These are phyloP conservation scores for Syncephalastrum racemosum DNA, from an alignment of 371 early-diverging fungal genomes.

Conservation along the genomic window DNA sequence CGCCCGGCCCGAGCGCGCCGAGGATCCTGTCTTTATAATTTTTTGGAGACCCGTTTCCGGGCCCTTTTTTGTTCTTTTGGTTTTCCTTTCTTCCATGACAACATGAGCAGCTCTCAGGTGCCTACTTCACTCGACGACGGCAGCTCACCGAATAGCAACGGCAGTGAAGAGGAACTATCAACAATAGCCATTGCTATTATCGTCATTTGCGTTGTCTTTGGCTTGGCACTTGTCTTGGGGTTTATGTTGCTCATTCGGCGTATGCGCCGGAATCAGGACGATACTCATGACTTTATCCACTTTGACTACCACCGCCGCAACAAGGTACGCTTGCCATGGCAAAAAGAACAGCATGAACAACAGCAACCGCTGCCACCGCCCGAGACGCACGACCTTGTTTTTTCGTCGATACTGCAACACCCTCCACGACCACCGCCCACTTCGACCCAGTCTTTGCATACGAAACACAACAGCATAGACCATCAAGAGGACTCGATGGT, in stretches of 20 bases:
- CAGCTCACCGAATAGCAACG: too few species aligned
- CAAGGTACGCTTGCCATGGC: slow-evolving; percentile 11
- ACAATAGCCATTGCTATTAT: slow-evolving; percentile 10
- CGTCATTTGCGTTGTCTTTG: slow-evolving; percentile 7
- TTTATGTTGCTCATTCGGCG: slow-evolving; percentile 9
- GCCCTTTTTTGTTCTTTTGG: too few species aligned
- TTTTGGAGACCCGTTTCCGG: too few species aligned
- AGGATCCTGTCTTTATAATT: too few species aligned
- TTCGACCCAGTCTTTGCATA: slow-evolving; percentile 3
- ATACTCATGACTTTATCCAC: slow-evolving; percentile 9
- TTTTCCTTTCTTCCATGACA: too few species aligned
- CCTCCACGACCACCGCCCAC: slow-evolving; percentile 9
- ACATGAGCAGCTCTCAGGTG: too few species aligned
- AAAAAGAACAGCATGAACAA: background rate
- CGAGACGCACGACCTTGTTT: slow-evolving; percentile 13
- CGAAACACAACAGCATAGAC: background rate
- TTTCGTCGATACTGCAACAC: slow-evolving; percentile 14
- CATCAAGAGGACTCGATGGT: slow-evolving; percentile 2
- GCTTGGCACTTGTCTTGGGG: slow-evolving; percentile 6
- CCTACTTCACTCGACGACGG: too few species aligned
- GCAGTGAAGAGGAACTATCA: slow-evolving; percentile 3
- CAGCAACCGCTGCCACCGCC: slow-evolving; percentile 3
- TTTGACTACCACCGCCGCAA: slow-evolving; percentile 8
- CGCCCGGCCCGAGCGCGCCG: too few species aligned
- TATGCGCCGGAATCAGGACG: background rate